Evolutionary conservation across 2,329 filamentous ascomycete species (phyloP).

Genomic region (Aspergillus sp.): DNA sequence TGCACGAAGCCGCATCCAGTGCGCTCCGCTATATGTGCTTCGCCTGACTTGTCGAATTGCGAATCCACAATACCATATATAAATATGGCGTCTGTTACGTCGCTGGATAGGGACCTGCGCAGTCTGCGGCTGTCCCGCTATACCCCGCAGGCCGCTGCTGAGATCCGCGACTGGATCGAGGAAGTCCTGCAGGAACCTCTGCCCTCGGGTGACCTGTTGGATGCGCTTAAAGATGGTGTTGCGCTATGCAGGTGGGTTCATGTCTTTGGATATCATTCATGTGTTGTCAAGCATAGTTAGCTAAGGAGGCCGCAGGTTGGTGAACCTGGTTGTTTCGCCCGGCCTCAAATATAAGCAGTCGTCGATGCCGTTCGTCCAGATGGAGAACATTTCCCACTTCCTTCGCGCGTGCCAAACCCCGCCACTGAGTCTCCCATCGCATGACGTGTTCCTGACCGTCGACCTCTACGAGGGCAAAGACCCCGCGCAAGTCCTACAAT

Average conservation of each 20-base stretch:
- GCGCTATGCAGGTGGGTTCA: constrained; percentile 74
- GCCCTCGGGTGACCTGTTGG: constrained; percentile 66
- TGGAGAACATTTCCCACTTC: constrained; percentile 98
- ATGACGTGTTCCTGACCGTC: constrained; percentile 95
- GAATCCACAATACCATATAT: not conserved
- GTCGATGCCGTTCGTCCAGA: constrained; percentile 95
- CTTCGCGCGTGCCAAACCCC: constrained; percentile 76
- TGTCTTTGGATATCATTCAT: too few relatives aligned
- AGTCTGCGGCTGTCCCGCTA: constrained; percentile 87
- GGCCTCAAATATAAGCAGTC: constrained; percentile 86
- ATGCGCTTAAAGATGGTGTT: constrained; percentile 80
- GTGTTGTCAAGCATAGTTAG: not conserved
- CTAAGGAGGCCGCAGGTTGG: constrained; percentile 53
- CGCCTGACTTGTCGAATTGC: not conserved
- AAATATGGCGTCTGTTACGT: constrained; percentile 83
- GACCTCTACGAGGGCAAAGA: constrained; percentile 95
- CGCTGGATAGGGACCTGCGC: constrained; percentile 90
- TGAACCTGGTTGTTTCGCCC: constrained; percentile 70
- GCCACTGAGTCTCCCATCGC: constrained; percentile 78
- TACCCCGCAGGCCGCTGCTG: constrained; percentile 80
- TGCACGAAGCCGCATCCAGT: not conserved
- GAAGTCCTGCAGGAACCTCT: constrained; percentile 66
- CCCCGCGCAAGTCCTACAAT: constrained; percentile 90
- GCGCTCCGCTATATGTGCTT: not conserved
- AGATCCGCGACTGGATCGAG: constrained; percentile 81